Evolutionary conservation across 768 basidiomycete genomes (phyloP), one percentile per base, ranked within the genome.

Genomic region (Tephrocybe rancida): DNA sequence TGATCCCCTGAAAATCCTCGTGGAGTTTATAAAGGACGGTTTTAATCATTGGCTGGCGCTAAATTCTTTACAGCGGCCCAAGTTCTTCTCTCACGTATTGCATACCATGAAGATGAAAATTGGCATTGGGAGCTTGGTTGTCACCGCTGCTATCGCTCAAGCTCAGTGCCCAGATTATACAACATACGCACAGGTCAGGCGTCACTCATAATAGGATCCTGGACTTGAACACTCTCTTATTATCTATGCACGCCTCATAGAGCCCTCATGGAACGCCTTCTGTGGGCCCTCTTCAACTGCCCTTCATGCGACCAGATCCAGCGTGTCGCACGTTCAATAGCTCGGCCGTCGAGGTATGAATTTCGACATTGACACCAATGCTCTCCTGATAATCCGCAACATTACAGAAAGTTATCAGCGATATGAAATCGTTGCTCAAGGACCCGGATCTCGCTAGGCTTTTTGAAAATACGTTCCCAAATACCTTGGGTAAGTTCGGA

Each of bases 391-490:
- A 25, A 22, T 46, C 48, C 30, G 44, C n/a, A 5, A 49, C 30
- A 38, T 44, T 3, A n/a, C 56, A 90, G 88, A 77, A 82, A 77
- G 87, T 90, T 25, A 86, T 91, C 26, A 60, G 57, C n/a, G 86
- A 91, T 66, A 87, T 90, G 86, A 90, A 81, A 38, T 65, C 72
- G 16, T 76, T 85, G 41, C 71, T 92, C 52, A 90, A 84, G 64
- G 87, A 92, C 63, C 86, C 88, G 0, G 90, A 92, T 61, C 58
- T 92, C 47, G 90, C 89, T 11, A 80, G 87, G 45, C 65, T 92
- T 19, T 92, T 92, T 58, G 89, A 90, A 67, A 92, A 91, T 56
- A 86, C 89, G 0, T 90, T 90, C 63, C 90, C 90, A 3, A 90
- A 90, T 60, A 92, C 90, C 0, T 78, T 92, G 41, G 89, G 88